Conservation (phyloP, 2,329 filamentous ascomycete species). For the Allantophomopsis lycopodina region DNA sequence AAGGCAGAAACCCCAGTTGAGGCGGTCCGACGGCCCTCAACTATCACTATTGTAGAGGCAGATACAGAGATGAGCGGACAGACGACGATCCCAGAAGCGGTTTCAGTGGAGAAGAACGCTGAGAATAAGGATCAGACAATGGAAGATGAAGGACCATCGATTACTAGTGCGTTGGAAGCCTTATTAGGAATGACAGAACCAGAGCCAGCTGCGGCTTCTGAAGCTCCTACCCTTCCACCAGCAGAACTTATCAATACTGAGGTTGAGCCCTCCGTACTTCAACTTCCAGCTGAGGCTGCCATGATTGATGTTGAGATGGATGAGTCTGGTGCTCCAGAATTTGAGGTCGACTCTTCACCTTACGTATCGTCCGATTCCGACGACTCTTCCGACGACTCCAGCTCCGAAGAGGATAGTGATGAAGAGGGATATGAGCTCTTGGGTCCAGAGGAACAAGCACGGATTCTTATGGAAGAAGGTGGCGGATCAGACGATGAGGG, state of each 20-base stretch:
- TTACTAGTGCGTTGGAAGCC: constrained; percentile 2
- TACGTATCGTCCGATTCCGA: constrained; percentile 48
- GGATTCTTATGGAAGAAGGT: constrained; percentile 74
- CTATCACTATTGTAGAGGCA: no score
- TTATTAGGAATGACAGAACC: constrained; percentile 7
- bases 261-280: neutral
- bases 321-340: constrained; percentile 50
- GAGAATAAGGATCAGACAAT: neutral
- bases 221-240: neutral
- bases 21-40: neutral
- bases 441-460: constrained; percentile 69
- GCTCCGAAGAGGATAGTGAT: constrained; percentile 35
- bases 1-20: neutral
- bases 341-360: constrained; percentile 70
- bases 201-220: neutral
- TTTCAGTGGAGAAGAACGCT: neutral
- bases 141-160: neutral
- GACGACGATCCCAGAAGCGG: no score
- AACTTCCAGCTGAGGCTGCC: neutral
- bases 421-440: constrained; percentile 60
- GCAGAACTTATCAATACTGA: no score
- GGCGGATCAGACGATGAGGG: constrained; percentile 68
- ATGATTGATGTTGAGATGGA: neutral
- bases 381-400: constrained; percentile 40
- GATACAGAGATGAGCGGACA: no score